Percentiles rank a stretch among this genome's conserved stretches.
Conservation (phyloP, 1,284 basidiomycete species). For the Ustilago hordei region DNA sequence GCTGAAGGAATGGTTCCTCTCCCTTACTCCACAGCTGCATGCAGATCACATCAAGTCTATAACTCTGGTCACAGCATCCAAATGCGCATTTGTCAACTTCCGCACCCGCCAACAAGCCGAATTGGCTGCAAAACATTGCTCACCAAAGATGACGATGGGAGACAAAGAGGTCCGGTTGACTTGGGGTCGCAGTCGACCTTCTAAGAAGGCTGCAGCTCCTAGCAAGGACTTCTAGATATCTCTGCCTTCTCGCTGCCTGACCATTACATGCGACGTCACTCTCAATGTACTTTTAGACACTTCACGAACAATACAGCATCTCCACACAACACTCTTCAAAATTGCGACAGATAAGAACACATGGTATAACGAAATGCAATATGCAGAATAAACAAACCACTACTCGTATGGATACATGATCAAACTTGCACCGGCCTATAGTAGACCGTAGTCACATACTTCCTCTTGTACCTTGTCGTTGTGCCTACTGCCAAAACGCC, state of each 20-base stretch:
- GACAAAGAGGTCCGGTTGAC: slow-evolving; percentile 81
- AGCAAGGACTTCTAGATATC: background rate
- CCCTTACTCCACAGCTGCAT: slow-evolving; percentile 66
- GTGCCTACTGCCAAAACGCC: slow-evolving; percentile 93
- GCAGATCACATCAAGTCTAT: slow-evolving; percentile 75
- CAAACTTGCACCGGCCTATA: slow-evolving; percentile 76
- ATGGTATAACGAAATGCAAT: slow-evolving; percentile 4
- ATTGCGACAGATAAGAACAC: background rate
- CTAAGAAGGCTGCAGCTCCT: slow-evolving; percentile 12
- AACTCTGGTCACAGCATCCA: slow-evolving; percentile 42
- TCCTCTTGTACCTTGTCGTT: slow-evolving; percentile 91
- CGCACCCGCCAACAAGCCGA: slow-evolving; percentile 83
- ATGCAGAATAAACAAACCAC: background rate
- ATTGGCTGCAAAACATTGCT: slow-evolving; percentile 84
- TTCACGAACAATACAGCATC: background rate
- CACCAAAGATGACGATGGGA: slow-evolving; percentile 85
- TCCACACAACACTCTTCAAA: background rate
- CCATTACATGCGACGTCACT: background rate
- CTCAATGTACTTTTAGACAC: slow-evolving; percentile 16
- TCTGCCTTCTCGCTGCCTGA: background rate
- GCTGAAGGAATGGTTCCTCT: slow-evolving; percentile 80
- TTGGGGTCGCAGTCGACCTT: slow-evolving; percentile 76
- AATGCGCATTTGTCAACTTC: slow-evolving; percentile 97
- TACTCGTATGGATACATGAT: background rate
- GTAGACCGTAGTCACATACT: slow-evolving; percentile 80